Base-by-base conservation (phyloP, 1,284 basidiomycete species). In the Golubevia sp. region DNA sequence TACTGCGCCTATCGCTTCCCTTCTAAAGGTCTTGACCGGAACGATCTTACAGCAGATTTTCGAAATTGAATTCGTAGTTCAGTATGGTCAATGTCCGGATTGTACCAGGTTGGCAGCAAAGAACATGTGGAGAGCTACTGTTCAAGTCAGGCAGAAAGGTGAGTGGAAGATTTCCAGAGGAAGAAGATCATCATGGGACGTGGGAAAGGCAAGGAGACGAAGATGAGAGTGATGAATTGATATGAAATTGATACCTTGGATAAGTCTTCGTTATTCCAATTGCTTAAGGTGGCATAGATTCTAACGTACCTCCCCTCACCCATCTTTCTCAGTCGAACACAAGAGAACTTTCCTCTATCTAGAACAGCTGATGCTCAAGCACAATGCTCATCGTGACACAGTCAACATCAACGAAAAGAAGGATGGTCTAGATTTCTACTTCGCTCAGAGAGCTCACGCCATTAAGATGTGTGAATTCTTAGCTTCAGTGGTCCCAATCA, bases 401-500 rank as follows among this genome's bases (percentile, higher is more conserved):
- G 67, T 83, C 50, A 71, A 66, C n/a, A 79, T 83, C 59, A 67
- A 61, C 20, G 80, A 83, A 55, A 76, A 68, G 59, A 74, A 76
- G 62, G 80, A 83, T 60, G 80, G 80, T 27, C 69, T 83, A 34
- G 78, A 83, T 62, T 83, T 83, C 57, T 83, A 73, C 70, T 83
- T 77, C 62, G 64, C 72, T 7, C 79, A 82, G 56, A 68, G 80
- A 27, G 57, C 77, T n/a, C 80, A 83, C 55, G 80, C 80, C 20
- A 72, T 83, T 67, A 79, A 79, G 68, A 80, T 83, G 79, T 74
- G 73, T 65, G 80, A 83, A 55, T 83, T 83, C 62, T 67, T 83
- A 51, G 63, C 71, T 30, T 73, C 71, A 25, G 78, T 83, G 3
- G 80, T 78, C n/a, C 80, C 80, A 13, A 69, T 82, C 61, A 70